phyloP scores from a whole-genome alignment of 2,329 filamentous ascomycete genomes.

The Penicillium freii region DNA sequence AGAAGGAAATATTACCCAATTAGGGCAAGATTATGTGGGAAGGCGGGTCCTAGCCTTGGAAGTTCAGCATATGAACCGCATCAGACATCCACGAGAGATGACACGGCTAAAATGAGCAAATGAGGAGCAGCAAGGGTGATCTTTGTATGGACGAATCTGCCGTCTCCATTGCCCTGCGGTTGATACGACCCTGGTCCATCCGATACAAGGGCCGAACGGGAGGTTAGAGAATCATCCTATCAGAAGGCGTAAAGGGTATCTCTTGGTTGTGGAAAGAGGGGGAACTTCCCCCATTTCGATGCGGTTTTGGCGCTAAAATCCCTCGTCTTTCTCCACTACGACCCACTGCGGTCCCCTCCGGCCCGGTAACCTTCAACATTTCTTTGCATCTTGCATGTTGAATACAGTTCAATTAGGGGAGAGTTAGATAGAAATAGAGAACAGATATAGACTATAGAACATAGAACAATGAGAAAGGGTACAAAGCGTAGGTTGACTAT shows the following conservation, averaged over 20 bases:
- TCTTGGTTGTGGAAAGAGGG: constrained; percentile 11
- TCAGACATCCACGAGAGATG: constrained; percentile 18
- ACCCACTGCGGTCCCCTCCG: constrained; percentile 29
- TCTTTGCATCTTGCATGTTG: constrained; percentile 12
- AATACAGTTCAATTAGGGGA: background rate
- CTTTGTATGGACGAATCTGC: constrained; percentile 20
- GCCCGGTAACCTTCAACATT: constrained; percentile 27
- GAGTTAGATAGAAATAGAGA: background rate
- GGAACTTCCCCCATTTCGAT: constrained; percentile 8
- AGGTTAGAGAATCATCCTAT: constrained; percentile 19
- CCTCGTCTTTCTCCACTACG: constrained; percentile 19
- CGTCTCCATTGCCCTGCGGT: constrained; percentile 12
- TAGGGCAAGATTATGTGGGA: constrained; percentile 12
- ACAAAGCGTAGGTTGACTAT: background rate
- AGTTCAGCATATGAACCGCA: constrained; percentile 16
- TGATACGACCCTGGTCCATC: constrained; percentile 10
- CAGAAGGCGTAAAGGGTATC: constrained; percentile 15
- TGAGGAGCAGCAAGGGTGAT: constrained; percentile 23
- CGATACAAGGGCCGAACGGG: constrained; percentile 28
- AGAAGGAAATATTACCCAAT: constrained; percentile 13
- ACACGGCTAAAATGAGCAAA: constrained; percentile 22
- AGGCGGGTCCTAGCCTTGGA: constrained; percentile 18
- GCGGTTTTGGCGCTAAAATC: constrained; percentile 16
- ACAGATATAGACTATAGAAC: background rate
- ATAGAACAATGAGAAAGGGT: background rate